Evolutionary conservation across 148 eudicot genomes (phyloP), one percentile per base, ranked within the genome.

Genomic region (Silene latifolia): DNA sequence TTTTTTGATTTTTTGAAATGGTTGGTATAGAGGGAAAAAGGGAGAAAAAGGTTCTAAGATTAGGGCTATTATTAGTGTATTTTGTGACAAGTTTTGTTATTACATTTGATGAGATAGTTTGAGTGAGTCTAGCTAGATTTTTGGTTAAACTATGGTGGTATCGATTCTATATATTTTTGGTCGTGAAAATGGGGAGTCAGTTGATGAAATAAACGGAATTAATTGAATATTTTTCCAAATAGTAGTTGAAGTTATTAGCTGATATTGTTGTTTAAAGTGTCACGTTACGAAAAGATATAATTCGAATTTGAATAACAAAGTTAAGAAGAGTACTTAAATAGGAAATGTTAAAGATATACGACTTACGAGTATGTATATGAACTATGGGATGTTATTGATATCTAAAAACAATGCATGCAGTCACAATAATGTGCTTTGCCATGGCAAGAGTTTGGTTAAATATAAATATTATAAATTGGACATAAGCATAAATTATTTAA

Each of bases 21-120:
- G 56, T 15, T 78, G 76, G 76, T 23, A 78, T 24, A 27, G 75
- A 75, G 82, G 76, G 71, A 75, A 63, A 32, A 39, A 39, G 44
- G 65, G 35, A 62, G 74, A 53, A 12, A 21, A 1, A 24, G n/a
- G 48, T 7, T n/a, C 78, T 76, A 58, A 53, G 63, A 71, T 46
- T 44, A 54, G 20, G 63, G 76, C 18, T 76, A 63, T 71, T 39
- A 17, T 80, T 70, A 74, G 68, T 39, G 20, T 51, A 67, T 44
- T 44, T 44, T 44, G 23, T 5, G 7, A 17, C 9, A 39, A 39
- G 44, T 39, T 39, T 39, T 39, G 44, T 7, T 39, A 39, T 39
- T 27, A 27, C 29, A 39, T 39, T 39, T 39, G 44, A 39, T 39
- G 44, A 39, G 44, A 39, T 39, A 39, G 47, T 65, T 62, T 11